phyloP scores from a whole-genome alignment of 441 rosid species.

The Populus tomentosa region DNA sequence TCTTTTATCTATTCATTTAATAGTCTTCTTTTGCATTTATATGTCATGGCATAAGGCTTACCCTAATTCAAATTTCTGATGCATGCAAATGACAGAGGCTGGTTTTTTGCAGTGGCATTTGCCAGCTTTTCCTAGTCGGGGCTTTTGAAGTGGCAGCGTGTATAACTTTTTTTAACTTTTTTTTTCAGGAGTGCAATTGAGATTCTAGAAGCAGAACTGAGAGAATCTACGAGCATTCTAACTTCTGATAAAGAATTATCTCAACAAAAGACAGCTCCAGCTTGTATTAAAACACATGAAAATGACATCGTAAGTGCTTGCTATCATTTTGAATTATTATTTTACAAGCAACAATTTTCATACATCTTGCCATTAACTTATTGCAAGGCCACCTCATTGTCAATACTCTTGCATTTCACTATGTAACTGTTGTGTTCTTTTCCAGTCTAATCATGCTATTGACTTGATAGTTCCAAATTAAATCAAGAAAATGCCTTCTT shows the following conservation, averaged over 20 bases:
- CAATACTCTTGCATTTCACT: background rate
- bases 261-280: conserved; percentile 16
- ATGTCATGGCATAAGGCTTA: background rate
- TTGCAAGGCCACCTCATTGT: background rate
- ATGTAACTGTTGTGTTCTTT: background rate
- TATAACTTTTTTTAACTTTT: conserved; percentile 1
- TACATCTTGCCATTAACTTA: background rate
- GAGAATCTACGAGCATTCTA: conserved; percentile 31
- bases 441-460: background rate
- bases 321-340: background rate
- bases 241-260: background rate
- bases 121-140: background rate
- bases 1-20: background rate
- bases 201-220: conserved; percentile 64
- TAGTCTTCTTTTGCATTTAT: background rate
- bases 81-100: background rate
- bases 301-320: conserved; percentile 19
- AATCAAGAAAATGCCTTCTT: too few species aligned
- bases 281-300: conserved; percentile 23
- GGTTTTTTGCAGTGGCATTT: background rate
- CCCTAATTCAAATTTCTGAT: background rate
- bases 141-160: background rate
- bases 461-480: background rate
- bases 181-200: conserved; percentile 74
- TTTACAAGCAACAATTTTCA: background rate